Evolutionary conservation across 495 filamentous ascomycete genomes (phyloP).

Genomic region (Pyrenula massariospora): DNA sequence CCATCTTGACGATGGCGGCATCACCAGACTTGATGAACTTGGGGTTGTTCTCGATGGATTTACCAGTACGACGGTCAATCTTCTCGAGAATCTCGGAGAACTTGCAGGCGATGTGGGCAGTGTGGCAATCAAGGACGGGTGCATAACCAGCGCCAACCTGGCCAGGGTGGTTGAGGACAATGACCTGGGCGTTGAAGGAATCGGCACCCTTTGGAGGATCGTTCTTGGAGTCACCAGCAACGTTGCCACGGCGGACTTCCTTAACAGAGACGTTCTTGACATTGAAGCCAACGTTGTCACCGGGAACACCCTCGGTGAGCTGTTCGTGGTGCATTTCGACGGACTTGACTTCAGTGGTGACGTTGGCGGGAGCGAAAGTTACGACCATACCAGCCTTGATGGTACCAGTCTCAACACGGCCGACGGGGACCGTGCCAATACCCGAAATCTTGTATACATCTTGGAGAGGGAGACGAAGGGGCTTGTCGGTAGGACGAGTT

Average conservation of each 20-base stretch:
- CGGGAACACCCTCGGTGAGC: slow-evolving; percentile 88
- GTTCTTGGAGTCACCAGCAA: slow-evolving; percentile 99
- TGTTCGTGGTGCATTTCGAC: slow-evolving; percentile 99
- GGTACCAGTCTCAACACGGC: slow-evolving; percentile 98
- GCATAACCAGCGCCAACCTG: slow-evolving; percentile 99
- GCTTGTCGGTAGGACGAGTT: slow-evolving; percentile 77
- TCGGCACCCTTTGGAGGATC: slow-evolving; percentile 83
- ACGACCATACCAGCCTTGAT: slow-evolving; percentile 98
- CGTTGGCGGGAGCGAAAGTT: slow-evolving; percentile 76
- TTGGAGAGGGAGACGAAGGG: slow-evolving; percentile 99
- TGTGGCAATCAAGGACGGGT: slow-evolving; percentile 98
- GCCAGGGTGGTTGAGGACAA: slow-evolving; percentile 99
- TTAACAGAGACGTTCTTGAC: slow-evolving; percentile 99
- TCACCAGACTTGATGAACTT: slow-evolving; percentile 99
- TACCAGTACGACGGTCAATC: slow-evolving; percentile 99
- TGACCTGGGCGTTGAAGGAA: slow-evolving; percentile 98
- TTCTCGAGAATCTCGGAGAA: slow-evolving; percentile 97
- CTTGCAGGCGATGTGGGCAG: slow-evolving; percentile 99
- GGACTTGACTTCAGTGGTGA: slow-evolving; percentile 99
- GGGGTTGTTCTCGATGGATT: slow-evolving; percentile 78
- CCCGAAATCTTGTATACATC: slow-evolving; percentile 99
- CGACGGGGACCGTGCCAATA: slow-evolving; percentile 99
- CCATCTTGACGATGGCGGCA: slow-evolving; percentile 99
- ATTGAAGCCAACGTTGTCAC: slow-evolving; percentile 99
- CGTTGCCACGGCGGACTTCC: slow-evolving; percentile 99